Conservation (phyloP, 768 basidiomycete genomes). For the Trametes villosa region DNA sequence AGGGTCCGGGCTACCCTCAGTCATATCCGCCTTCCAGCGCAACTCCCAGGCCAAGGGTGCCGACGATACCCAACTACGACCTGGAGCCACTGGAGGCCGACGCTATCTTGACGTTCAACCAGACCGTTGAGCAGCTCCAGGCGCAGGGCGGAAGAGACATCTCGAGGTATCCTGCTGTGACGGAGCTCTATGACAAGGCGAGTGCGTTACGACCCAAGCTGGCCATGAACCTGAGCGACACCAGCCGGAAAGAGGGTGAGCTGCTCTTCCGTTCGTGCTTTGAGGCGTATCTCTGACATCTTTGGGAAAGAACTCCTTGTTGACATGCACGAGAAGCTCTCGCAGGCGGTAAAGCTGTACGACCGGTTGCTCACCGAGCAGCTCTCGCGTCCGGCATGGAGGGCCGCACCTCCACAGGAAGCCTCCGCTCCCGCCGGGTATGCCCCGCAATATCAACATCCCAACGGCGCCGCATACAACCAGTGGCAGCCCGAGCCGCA, state of each 20-base stretch:
- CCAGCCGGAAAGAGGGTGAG: constrained; percentile 83
- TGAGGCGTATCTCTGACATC: background rate
- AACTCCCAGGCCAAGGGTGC: constrained; percentile 46
- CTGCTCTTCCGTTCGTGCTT: background rate
- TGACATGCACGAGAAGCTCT: constrained; percentile 95
- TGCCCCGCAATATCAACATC: constrained; percentile 27
- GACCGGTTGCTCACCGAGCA: constrained; percentile 88
- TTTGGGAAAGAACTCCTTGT: constrained; percentile 69
- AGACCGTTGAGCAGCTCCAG: constrained; percentile 85
- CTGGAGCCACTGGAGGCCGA: constrained; percentile 82
- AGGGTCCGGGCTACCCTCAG: constrained; percentile 46
- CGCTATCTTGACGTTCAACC: constrained; percentile 87
- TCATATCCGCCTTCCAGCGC: constrained; percentile 47
- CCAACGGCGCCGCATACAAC: constrained; percentile 12
- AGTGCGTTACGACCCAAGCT: constrained; percentile 79
- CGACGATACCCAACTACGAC: constrained; percentile 76
- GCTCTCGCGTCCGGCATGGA: constrained; percentile 72
- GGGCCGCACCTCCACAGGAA: constrained; percentile 29
- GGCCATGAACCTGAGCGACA: constrained; percentile 81
- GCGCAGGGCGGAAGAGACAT: constrained; percentile 79
- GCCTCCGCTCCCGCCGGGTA: constrained; percentile 35
- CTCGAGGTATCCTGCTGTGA: constrained; percentile 80
- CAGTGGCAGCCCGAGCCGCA: constrained; percentile 26
- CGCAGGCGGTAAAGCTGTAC: constrained; percentile 90
- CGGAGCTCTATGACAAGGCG: constrained; percentile 84